phyloP scores from a whole-genome alignment of 106 monocot species.

The Ottelia alismoides region DNA sequence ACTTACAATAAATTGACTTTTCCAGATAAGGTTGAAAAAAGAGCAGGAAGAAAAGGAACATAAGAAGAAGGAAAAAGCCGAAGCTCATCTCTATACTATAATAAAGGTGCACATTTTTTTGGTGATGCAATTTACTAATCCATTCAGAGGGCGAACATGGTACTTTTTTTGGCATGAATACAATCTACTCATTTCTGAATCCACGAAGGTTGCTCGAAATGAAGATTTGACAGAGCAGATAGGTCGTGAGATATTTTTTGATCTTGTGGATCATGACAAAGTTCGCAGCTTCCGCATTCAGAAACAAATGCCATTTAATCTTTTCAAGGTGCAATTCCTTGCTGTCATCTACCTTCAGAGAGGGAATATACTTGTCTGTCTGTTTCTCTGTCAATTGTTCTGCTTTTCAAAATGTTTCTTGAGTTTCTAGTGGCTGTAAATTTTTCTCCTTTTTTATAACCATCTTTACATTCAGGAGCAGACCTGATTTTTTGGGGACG shows the following conservation, averaged over 20 bases:
- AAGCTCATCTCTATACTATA: constrained; percentile 95
- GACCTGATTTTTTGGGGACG: no score
- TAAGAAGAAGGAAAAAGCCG: constrained; percentile 98
- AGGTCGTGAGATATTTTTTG: constrained; percentile 92
- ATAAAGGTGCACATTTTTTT: constrained; percentile 93
- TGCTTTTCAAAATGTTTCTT: no score
- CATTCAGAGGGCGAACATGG: no score
- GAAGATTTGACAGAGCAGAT: constrained; percentile 81
- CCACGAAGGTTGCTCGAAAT: constrained; percentile 72
- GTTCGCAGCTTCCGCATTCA: constrained; percentile 93
- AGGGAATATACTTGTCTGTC: no score
- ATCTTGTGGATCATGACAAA: constrained; percentile 97
- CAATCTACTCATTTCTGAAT: no score
- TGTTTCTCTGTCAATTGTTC: no score
- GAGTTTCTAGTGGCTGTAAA: no score
- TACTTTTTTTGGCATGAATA: no score
- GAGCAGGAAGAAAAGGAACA: constrained; percentile 99
- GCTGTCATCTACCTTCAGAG: no score
- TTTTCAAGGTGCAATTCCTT: constrained; percentile 82
- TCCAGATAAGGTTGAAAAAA: constrained; percentile 86
- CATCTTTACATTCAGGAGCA: no score
- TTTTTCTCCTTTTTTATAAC: no score
- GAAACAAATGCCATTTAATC: constrained; percentile 70
- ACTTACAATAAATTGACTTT: background rate
- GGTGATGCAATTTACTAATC: no score